Conservation (phyloP, 129 eudicot species). For the Artemisia argyi region DNA sequence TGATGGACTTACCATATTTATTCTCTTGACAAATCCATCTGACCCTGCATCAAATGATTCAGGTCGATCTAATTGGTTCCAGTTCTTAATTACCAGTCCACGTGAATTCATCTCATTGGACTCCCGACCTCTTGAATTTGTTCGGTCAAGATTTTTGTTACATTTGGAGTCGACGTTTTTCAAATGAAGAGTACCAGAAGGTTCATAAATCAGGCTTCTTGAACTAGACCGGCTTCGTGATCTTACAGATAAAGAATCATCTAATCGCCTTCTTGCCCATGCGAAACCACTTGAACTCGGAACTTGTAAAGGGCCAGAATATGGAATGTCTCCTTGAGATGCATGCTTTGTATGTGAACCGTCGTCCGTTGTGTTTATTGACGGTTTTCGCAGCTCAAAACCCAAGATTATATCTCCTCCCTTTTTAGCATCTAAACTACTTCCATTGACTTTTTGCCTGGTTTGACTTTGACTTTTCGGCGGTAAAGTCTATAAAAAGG, state of each 20-base stretch:
- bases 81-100: constrained; percentile 41
- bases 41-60: constrained; percentile 78
- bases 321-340: constrained; percentile 83
- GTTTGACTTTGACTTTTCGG: constrained; percentile 37
- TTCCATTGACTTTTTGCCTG: constrained; percentile 46
- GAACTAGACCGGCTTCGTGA: constrained; percentile 92
- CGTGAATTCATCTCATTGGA: constrained; percentile 34
- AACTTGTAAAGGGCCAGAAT: constrained; percentile 84
- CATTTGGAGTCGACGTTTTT: constrained; percentile 36
- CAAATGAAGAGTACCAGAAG: constrained; percentile 50
- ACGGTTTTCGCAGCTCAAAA: constrained; percentile 46
- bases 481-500: constrained; percentile 53
- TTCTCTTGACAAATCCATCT: constrained; percentile 49
- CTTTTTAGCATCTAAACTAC: constrained; percentile 37
- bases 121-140: constrained; percentile 38
- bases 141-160: constrained; percentile 47
- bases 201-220: constrained; percentile 68
- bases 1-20: constrained; percentile 49
- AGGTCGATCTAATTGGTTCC: constrained; percentile 73
- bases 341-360: constrained; percentile 70
- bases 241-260: constrained; percentile 61
- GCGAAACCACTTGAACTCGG: constrained; percentile 96
- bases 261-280: constrained; percentile 81
- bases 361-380: constrained; percentile 43
- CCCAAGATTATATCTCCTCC: constrained; percentile 56